A percentile compares a stretch with the other conserved stretches of the same genome.
Conservation (phyloP, 75 land plant genomes). For the Pinus taeda region DNA sequence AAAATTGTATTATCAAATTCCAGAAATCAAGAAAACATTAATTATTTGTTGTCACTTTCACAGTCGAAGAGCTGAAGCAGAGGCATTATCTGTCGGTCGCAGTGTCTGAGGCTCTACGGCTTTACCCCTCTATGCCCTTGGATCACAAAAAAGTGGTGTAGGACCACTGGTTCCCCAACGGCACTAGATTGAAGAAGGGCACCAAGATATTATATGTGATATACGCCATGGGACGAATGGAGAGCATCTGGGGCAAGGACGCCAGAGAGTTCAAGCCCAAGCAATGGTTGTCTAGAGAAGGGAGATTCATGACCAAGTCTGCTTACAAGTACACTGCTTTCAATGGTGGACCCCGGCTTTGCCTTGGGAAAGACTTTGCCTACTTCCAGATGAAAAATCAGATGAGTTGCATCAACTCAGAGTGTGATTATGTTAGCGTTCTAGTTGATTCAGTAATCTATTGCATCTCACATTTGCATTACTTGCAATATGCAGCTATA, state of each 20-base stretch:
- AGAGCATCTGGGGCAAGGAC: conserved; percentile 64
- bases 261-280: conserved; percentile 67
- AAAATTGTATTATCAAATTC: conserved; percentile 13
- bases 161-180: conserved; percentile 66
- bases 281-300: conserved; percentile 44
- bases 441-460: too few species aligned
- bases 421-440: too few species aligned
- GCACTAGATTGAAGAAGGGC: conserved; percentile 61
- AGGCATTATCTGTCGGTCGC: conserved; percentile 71
- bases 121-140: conserved; percentile 87
- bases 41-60: conserved; percentile 1
- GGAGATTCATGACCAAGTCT: conserved; percentile 33
- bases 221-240: conserved; percentile 63
- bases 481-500: too few species aligned
- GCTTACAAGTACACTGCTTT: conserved; percentile 65
- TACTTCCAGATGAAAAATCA: conserved; percentile 69
- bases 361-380: conserved; percentile 85
- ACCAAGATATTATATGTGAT: conserved; percentile 58
- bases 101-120: conserved; percentile 73
- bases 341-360: conserved; percentile 80
- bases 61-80: not conserved
- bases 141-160: conserved; percentile 59
- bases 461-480: too few species aligned
- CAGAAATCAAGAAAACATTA: too few species aligned
- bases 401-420: too few species aligned